Evolutionary conservation across 2,329 filamentous ascomycete species (phyloP).

Genomic region (Colletotrichum brevisporum): DNA sequence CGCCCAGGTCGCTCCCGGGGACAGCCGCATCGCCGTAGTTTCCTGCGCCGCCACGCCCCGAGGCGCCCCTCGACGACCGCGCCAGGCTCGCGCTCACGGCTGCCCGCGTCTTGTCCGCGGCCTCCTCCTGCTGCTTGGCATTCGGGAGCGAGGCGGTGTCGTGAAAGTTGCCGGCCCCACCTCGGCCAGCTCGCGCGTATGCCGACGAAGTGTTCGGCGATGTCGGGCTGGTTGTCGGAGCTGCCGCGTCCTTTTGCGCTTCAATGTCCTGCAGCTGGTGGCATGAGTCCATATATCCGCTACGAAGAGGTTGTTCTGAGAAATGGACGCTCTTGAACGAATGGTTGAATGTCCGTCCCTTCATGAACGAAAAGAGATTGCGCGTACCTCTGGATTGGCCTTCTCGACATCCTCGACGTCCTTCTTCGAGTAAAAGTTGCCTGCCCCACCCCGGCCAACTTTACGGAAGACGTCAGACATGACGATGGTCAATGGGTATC

Average conservation of each 20-base stretch:
- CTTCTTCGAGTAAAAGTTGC: slow-evolving; percentile 71
- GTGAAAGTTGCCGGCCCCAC: slow-evolving; percentile 74
- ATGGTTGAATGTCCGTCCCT: no score
- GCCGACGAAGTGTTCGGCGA: slow-evolving; percentile 23
- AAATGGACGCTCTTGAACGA: no score
- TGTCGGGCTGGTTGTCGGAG: slow-evolving; percentile 46
- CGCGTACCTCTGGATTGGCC: slow-evolving; percentile 42
- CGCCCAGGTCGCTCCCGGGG: slow-evolving; percentile 44
- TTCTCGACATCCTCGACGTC: slow-evolving; percentile 62
- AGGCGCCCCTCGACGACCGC: slow-evolving; percentile 44
- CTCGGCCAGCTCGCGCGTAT: slow-evolving; percentile 66
- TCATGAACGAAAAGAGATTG: no score
- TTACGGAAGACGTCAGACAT: slow-evolving; percentile 62
- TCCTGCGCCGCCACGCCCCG: slow-evolving; percentile 71
- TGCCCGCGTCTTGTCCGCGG: slow-evolving; percentile 51
- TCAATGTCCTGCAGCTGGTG: slow-evolving; percentile 48
- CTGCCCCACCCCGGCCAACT: slow-evolving; percentile 74
- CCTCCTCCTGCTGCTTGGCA: slow-evolving; percentile 51
- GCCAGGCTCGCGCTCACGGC: slow-evolving; percentile 50
- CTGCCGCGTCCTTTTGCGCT: slow-evolving; percentile 46
- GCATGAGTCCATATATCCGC: background rate
- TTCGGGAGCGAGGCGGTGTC: slow-evolving; percentile 53
- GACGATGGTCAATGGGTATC: slow-evolving; percentile 12
- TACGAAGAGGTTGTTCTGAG: no score
- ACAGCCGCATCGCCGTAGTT: slow-evolving; percentile 59